A percentile compares a stretch with the other conserved stretches of the same genome.
phyloP scores from a whole-genome alignment of 805 yeast genomes.

The Starmera caribaea region DNA sequence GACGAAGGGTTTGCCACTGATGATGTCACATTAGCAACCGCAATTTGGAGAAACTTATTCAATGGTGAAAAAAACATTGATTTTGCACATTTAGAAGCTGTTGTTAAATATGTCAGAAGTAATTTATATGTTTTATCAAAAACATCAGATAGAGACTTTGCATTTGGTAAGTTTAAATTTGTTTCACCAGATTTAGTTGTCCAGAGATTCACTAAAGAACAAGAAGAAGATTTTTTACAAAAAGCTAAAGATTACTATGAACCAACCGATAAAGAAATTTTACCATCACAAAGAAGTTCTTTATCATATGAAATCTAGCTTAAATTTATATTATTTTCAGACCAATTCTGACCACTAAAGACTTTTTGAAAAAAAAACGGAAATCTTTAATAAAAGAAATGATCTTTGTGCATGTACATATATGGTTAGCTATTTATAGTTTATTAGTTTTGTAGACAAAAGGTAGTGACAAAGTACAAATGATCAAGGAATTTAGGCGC shows the following conservation, averaged over 20 bases:
- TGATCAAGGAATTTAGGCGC: constrained; percentile 6
- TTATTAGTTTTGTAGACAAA: constrained; percentile 1
- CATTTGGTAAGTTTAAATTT: constrained; percentile 79
- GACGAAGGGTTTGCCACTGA: constrained; percentile 85
- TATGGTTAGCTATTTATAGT: too few species aligned
- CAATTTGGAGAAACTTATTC: constrained; percentile 86
- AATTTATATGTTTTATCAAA: constrained; percentile 81
- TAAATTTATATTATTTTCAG: too few species aligned
- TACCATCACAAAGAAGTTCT: constrained; percentile 53
- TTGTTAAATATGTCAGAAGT: constrained; percentile 83
- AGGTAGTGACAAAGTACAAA: constrained; percentile 1
- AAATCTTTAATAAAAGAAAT: too few species aligned
- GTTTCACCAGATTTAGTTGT: constrained; percentile 77
- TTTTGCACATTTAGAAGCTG: constrained; percentile 74
- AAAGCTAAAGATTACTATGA: constrained; percentile 41
- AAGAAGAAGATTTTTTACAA: constrained; percentile 43
- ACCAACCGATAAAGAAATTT: constrained; percentile 27
- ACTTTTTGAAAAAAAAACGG: too few species aligned
- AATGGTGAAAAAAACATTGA: constrained; percentile 78
- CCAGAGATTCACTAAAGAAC: constrained; percentile 55
- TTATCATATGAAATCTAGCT: constrained; percentile 42
- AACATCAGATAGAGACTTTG: constrained; percentile 87
- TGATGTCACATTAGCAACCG: constrained; percentile 69
- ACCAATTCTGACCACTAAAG: too few species aligned
- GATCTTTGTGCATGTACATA: too few species aligned